Evolutionary conservation across 306 rosid genomes (phyloP), one percentile per base, ranked within the genome.

Genomic region (Cucumis hystrix): DNA sequence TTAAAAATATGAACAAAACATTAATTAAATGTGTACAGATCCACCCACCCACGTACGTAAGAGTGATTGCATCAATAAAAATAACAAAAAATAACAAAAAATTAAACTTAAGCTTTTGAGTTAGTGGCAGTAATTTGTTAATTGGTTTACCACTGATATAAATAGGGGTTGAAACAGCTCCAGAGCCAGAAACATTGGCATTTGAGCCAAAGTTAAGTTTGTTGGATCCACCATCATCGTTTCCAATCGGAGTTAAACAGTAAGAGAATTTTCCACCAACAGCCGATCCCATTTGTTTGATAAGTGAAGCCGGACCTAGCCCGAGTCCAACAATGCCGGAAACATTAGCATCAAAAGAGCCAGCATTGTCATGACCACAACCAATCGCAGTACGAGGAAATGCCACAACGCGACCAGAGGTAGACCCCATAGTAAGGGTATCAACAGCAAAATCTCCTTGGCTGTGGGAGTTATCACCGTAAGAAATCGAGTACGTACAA

Each of bases 301-400:
- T 23, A 7, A 92, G 83, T 0, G 93, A 92, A 7, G 54, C 39
- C 0, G 45, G 8, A 3, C 93, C 89, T 0, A 75, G 54, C 6
- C 92, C 93, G 0, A 92, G 87, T 0, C 93, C 96, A 2, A 92
- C 86, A 12, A 92, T 72, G 3, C 96, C 97, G 0, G 93, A 84
- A 0, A 73, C 64, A 1, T 33, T 18, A 0, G 30, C 2, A 0
- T 20, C 1, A 2, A 81, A 86, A 6, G 76, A 33, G 0, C 87
- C 88, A 0, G 0, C 30, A 6, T 82, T 86, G 7, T 55, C 0
- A 3, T 20, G 75, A 0, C 91, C 90, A 3, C 97, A 92, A 1
- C 93, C 97, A 6, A 92, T 37, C 8, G 76, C 30, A 0, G 37
- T 79, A 1, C 55, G 66, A 3, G 86, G 88, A 21, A 89, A 59